Evolutionary conservation across 176 grass and related monocot genomes (phyloP).

Genomic region (Carex scoparia): DNA sequence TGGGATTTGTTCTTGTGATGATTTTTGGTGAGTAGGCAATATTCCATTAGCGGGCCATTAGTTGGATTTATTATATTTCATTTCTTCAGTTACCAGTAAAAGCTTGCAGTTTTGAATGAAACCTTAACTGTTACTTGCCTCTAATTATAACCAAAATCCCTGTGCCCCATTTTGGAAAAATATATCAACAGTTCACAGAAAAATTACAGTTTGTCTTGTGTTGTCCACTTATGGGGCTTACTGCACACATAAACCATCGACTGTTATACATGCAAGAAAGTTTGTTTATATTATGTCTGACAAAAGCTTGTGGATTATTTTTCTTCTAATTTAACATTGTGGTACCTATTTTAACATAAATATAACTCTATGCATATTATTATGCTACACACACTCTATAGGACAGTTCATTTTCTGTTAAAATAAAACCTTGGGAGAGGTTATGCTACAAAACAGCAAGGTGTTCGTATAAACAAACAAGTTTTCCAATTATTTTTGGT

Average conservation of each 20-base stretch:
- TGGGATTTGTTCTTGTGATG: conserved; percentile 32
- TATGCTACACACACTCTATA: too few relatives aligned
- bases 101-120: neutral
- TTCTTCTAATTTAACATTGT: too few relatives aligned
- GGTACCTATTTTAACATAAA: too few relatives aligned
- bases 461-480: too few relatives aligned
- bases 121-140: neutral
- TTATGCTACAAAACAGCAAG: too few relatives aligned
- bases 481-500: too few relatives aligned
- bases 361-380: too few relatives aligned
- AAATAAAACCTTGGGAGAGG: too few relatives aligned
- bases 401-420: too few relatives aligned
- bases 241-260: neutral
- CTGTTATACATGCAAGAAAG: too few relatives aligned
- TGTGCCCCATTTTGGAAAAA: neutral
- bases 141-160: neutral
- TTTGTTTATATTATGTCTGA: too few relatives aligned
- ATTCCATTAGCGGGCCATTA: neutral
- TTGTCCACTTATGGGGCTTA: neutral
- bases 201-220: neutral
- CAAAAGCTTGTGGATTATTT: too few relatives aligned
- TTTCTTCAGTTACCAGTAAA: neutral
- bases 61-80: neutral
- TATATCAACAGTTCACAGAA: neutral
- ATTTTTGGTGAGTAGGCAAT: conserved; percentile 31